Percentiles rank a stretch among this genome's conserved stretches.
phyloP scores from a whole-genome alignment of 75 land plant genomes.

The Selaginella tamariscina region DNA sequence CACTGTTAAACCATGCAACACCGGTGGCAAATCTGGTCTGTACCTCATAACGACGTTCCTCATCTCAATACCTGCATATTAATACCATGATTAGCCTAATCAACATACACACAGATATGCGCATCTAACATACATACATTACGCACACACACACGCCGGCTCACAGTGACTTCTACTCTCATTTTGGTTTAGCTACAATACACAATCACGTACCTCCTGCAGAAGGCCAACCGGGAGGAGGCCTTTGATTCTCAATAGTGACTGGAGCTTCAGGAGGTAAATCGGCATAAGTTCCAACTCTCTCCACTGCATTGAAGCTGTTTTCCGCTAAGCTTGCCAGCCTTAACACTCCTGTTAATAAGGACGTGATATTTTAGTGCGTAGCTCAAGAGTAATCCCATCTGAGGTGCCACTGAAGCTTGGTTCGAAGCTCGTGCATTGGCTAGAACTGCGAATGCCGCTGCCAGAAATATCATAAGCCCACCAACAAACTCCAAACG shows the following conservation, averaged over 20 bases:
- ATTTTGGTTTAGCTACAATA: no score
- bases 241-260: slow-evolving; percentile 66
- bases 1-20: slow-evolving; percentile 65
- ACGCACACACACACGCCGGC: no score
- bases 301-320: slow-evolving; percentile 88
- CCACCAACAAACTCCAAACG: slow-evolving; percentile 81
- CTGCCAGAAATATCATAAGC: slow-evolving; percentile 91
- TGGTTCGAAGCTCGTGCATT: slow-evolving; percentile 57
- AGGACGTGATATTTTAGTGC: slow-evolving; percentile 69
- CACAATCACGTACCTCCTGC: no score
- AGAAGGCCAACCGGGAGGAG: slow-evolving; percentile 96
- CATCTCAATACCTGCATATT: slow-evolving; percentile 48
- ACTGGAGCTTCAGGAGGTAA: slow-evolving; percentile 79
- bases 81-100: no score
- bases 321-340: slow-evolving; percentile 89
- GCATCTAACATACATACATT: no score
- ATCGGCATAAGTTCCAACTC: slow-evolving; percentile 78
- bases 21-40: slow-evolving; percentile 83
- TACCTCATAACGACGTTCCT: slow-evolving; percentile 84
- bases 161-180: no score
- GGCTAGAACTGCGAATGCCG: slow-evolving; percentile 87
- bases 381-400: slow-evolving; percentile 89
- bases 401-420: slow-evolving; percentile 73
- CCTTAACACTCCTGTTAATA: slow-evolving; percentile 55
- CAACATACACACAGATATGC: no score